A percentile compares a stretch with the other conserved stretches of the same genome.
phyloP scores from a whole-genome alignment of 495 filamentous ascomycete genomes.

The Penicillium cinerascens region DNA sequence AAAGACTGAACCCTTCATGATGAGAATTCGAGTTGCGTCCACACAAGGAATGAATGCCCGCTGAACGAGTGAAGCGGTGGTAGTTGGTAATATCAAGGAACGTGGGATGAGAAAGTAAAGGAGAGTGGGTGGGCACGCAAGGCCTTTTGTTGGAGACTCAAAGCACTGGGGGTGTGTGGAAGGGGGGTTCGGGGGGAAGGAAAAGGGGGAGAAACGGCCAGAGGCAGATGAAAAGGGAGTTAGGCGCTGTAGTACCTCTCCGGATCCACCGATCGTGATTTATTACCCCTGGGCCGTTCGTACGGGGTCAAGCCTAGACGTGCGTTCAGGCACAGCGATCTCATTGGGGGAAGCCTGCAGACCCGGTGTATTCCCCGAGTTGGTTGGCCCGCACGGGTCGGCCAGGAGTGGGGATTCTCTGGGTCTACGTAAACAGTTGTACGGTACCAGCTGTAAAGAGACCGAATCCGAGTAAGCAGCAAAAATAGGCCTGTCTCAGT shows the following conservation, averaged over 20 bases:
- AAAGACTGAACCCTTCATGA: slow-evolving; percentile 67
- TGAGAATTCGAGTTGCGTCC: slow-evolving; percentile 32
- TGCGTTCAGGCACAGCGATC: slow-evolving; percentile 17
- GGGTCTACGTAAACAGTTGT: background rate
- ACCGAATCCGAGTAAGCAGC: background rate
- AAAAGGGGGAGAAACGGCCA: slow-evolving; percentile 20
- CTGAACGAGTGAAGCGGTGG: slow-evolving; percentile 97
- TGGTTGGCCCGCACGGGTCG: slow-evolving; percentile 30
- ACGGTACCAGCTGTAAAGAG: background rate
- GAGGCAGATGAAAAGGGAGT: slow-evolving; percentile 10
- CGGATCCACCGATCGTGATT: slow-evolving; percentile 24
- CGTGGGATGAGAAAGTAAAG: slow-evolving; percentile 29
- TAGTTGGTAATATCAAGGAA: slow-evolving; percentile 40
- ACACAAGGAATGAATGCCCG: slow-evolving; percentile 73
- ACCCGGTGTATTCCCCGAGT: slow-evolving; percentile 4
- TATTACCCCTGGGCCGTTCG: background rate
- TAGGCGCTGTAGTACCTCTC: background rate
- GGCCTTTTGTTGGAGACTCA: slow-evolving; percentile 47
- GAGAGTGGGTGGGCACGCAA: slow-evolving; percentile 47
- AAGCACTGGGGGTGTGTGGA: slow-evolving; percentile 28
- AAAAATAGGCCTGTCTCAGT: slow-evolving; percentile 8
- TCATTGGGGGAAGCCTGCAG: slow-evolving; percentile 8
- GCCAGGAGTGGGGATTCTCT: slow-evolving; percentile 17
- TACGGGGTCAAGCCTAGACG: slow-evolving; percentile 11
- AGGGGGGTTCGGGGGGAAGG: slow-evolving; percentile 39